A percentile compares a stretch with the other conserved stretches of the same genome.
Evolutionary conservation across 2,329 filamentous ascomycete genomes (phyloP).

Genomic region (Cladosporium sp.): DNA sequence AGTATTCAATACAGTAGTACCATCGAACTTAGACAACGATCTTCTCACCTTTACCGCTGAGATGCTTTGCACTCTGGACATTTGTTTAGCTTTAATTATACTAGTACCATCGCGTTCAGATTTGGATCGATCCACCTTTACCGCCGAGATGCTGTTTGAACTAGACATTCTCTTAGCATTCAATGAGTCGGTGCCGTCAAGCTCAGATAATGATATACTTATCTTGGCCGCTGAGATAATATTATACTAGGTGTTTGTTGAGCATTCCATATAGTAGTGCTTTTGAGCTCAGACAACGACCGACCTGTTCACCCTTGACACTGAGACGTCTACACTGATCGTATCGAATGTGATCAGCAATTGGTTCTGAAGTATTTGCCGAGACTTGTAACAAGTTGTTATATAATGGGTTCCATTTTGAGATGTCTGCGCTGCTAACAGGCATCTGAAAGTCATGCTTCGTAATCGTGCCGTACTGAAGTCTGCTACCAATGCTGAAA

Average conservation of each 20-base stretch:
- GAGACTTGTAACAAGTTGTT: too few species aligned
- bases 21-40: not conserved
- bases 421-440: not conserved
- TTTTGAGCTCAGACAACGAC: not conserved
- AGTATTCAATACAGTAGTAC: not conserved
- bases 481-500: not conserved
- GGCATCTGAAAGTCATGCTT: not conserved
- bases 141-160: too few species aligned
- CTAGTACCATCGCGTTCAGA: not conserved
- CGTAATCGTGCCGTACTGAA: not conserved
- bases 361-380: too few species aligned
- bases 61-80: not conserved
- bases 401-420: too few species aligned
- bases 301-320: too few species aligned
- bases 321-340: too few species aligned
- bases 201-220: not conserved
- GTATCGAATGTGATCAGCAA: too few species aligned
- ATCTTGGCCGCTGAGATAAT: not conserved
- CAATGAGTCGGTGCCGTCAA: too few species aligned
- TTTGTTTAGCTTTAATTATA: not conserved
- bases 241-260: too few species aligned
- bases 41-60: not conserved
- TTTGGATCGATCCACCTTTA: not conserved
- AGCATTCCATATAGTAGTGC: not conserved
- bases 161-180: too few species aligned